Evolutionary conservation across 192 early-diverging fungal genomes (phyloP).

Genomic region (Podila clonocystis): DNA sequence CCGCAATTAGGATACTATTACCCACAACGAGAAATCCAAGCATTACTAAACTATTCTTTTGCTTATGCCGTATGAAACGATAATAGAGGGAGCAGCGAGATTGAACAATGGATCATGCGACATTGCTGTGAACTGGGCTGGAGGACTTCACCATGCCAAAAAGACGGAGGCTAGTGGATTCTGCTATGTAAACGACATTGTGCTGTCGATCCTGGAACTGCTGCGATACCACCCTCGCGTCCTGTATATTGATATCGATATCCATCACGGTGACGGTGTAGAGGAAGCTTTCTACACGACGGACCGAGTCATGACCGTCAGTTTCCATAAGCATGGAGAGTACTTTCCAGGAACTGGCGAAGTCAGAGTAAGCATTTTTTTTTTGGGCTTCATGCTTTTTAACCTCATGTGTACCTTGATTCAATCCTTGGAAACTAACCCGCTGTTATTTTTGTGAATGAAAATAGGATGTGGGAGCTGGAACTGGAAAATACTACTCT

Average conservation of each 20-base stretch:
- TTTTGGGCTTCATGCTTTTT: not conserved
- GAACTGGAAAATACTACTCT: constrained; percentile 90
- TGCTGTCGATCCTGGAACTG: constrained; percentile 91
- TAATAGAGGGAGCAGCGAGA: constrained; percentile 81
- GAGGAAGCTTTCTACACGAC: constrained; percentile 99
- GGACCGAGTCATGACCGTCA: constrained; percentile 99
- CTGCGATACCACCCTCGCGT: constrained; percentile 89
- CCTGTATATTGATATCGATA: constrained; percentile 98
- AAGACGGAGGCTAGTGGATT: constrained; percentile 96
- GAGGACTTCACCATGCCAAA: constrained; percentile 97
- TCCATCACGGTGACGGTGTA: constrained; percentile 99
- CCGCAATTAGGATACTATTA: not conserved
- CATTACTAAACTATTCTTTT: too few species aligned
- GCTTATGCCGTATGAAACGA: not conserved
- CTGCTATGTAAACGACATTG: constrained; percentile 99
- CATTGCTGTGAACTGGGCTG: constrained; percentile 96
- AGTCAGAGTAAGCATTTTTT: constrained; percentile 68
- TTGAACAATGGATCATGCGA: constrained; percentile 84
- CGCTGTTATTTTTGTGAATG: too few species aligned
- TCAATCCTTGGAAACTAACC: not conserved
- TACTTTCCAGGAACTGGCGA: constrained; percentile 99
- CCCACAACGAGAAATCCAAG: too few species aligned
- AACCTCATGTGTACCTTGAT: constrained; percentile 4
- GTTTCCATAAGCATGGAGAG: constrained; percentile 99
- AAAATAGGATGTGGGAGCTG: constrained; percentile 87